Percentiles rank a stretch among this genome's conserved stretches.
These are phyloP conservation scores for Fraxinus sp. DNA, from an alignment of 305 asterid genomes.

Conservation along the genomic window DNA sequence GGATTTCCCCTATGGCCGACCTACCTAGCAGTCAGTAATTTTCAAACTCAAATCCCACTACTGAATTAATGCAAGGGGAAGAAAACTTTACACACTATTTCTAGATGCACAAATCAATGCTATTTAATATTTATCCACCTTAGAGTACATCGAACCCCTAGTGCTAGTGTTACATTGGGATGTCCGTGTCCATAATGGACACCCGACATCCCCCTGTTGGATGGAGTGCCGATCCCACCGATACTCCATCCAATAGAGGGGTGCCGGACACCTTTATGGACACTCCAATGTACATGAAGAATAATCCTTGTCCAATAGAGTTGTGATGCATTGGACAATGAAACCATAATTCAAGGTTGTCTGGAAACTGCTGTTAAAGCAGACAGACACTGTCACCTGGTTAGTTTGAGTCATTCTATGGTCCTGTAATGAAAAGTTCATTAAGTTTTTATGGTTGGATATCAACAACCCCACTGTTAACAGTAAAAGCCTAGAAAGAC, in stretches of 20 bases:
- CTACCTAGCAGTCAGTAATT: neutral
- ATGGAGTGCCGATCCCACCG: too few species aligned
- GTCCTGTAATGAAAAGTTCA: slow-evolving; percentile 5
- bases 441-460: slow-evolving; percentile 25
- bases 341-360: neutral
- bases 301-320: neutral
- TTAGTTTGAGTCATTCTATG: slow-evolving; percentile 3
- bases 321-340: neutral
- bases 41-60: neutral
- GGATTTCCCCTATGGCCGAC: neutral
- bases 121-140: neutral
- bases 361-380: neutral
- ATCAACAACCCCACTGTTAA: slow-evolving; percentile 22
- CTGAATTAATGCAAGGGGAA: neutral
- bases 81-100: neutral
- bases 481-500: slow-evolving; percentile 13
- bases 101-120: neutral
- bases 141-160: neutral
- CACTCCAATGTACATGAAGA: too few species aligned
- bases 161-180: too few species aligned
- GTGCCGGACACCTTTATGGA: too few species aligned
- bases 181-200: too few species aligned
- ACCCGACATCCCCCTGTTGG: too few species aligned
- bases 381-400: slow-evolving; percentile 8
- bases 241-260: too few species aligned